A percentile compares a stretch with the other conserved stretches of the same genome.
Conservation (phyloP, 2,329 filamentous ascomycete species). For the Anisogramma anomala region DNA sequence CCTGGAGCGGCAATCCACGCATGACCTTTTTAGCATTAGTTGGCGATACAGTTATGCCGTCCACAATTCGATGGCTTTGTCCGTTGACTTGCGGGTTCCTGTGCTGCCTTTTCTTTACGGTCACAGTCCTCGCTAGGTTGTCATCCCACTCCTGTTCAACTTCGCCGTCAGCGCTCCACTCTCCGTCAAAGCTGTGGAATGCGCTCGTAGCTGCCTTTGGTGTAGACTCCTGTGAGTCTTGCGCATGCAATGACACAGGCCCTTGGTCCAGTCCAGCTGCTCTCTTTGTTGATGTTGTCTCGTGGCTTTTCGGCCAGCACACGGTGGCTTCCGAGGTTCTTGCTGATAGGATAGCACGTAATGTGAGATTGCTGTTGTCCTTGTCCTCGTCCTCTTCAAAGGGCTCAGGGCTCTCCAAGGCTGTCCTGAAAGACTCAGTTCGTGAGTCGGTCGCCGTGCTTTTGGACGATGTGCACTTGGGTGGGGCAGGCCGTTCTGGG, state of each 20-base stretch:
- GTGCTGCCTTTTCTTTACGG: constrained; percentile 35
- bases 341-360: constrained; percentile 28
- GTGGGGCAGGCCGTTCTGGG: constrained; percentile 33
- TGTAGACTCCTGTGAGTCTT: constrained; percentile 28
- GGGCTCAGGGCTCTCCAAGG: constrained; percentile 50
- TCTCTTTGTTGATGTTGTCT: constrained; percentile 23
- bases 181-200: constrained; percentile 46
- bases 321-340: constrained; percentile 35
- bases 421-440: constrained; percentile 61
- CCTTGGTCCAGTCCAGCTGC: constrained; percentile 34
- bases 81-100: constrained; percentile 19
- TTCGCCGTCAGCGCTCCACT: constrained; percentile 39
- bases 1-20: constrained; percentile 35
- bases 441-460: constrained; percentile 48
- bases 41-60: constrained; percentile 36
- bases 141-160: constrained; percentile 45
- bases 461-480: constrained; percentile 39
- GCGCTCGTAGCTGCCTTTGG: constrained; percentile 32
- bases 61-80: constrained; percentile 29
- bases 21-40: constrained; percentile 41
- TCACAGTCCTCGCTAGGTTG: constrained; percentile 42
- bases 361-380: constrained; percentile 33
- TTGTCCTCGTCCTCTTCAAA: constrained; percentile 38
- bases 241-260: constrained; percentile 29
- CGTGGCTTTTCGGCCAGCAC: constrained; percentile 26